Conservation (phyloP, 2,329 filamentous ascomycete species). For the Westerdykella sp. region DNA sequence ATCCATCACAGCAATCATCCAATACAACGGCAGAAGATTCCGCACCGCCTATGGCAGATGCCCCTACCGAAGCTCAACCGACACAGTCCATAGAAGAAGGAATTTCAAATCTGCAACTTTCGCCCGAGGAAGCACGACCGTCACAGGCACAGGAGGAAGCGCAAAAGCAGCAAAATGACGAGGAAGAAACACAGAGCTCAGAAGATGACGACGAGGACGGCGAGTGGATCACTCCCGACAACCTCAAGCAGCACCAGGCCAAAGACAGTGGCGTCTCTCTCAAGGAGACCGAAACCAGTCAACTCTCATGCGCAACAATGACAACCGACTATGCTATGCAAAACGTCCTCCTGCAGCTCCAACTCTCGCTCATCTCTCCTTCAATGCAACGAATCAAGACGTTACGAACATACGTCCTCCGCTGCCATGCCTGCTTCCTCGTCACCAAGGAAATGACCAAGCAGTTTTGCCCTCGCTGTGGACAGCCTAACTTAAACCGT, state of each 20-base stretch:
- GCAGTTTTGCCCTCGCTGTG: constrained; percentile 91
- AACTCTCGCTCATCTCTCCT: constrained; percentile 79
- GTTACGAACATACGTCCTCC: constrained; percentile 81
- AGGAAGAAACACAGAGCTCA: background rate
- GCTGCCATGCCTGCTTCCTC: constrained; percentile 75
- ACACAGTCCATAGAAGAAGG: constrained; percentile 10
- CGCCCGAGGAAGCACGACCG: constrained; percentile 9
- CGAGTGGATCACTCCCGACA: constrained; percentile 91
- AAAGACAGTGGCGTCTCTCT: constrained; percentile 49
- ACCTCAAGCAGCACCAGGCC: constrained; percentile 77
- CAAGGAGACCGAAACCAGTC: constrained; percentile 49
- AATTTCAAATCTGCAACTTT: constrained; percentile 19
- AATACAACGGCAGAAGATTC: background rate
- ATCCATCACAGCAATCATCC: background rate
- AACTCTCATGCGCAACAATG: constrained; percentile 81
- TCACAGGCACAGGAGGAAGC: background rate
- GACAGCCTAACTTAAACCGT: constrained; percentile 77
- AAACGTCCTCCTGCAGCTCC: constrained; percentile 91
- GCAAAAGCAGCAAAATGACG: background rate
- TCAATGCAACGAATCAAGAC: constrained; percentile 73
- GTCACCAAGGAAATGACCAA: constrained; percentile 75
- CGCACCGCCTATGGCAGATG: constrained; percentile 1
- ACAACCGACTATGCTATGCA: constrained; percentile 98
- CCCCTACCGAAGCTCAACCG: background rate
- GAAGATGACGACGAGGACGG: constrained; percentile 46